Evolutionary conservation across 495 filamentous ascomycete genomes (phyloP).

Genomic region (Thermochaetoides thermophila): DNA sequence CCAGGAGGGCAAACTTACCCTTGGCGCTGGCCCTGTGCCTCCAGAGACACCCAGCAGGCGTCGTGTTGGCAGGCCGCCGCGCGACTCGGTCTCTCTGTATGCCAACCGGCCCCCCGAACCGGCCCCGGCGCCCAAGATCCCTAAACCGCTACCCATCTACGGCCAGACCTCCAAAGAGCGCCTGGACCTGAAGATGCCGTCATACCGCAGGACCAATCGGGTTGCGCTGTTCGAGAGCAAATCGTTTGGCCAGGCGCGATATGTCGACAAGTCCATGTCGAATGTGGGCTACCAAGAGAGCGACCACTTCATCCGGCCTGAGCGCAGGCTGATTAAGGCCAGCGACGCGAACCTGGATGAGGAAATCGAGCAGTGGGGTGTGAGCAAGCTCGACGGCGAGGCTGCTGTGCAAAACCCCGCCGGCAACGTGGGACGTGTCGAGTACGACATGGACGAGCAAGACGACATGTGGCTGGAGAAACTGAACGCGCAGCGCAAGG

Average conservation of each 20-base stretch:
- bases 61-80: constrained; percentile 29
- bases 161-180: constrained; percentile 42
- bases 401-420: constrained; percentile 17
- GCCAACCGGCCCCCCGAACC: constrained; percentile 28
- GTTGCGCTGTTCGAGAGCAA: constrained; percentile 42
- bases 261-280: constrained; percentile 83
- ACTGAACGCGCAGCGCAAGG: constrained; percentile 61
- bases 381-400: constrained; percentile 46
- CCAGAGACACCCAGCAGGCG: constrained; percentile 30
- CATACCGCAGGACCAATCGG: constrained; percentile 41
- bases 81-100: constrained; percentile 34
- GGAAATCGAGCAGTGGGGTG: constrained; percentile 53
- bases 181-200: constrained; percentile 43
- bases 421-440: constrained; percentile 55
- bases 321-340: constrained; percentile 59
- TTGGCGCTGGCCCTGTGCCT: constrained; percentile 5
- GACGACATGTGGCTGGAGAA: constrained; percentile 90
- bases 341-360: constrained; percentile 68
- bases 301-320: constrained; percentile 68
- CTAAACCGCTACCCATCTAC: constrained; percentile 37
- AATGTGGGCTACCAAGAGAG: constrained; percentile 90
- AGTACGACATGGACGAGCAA: constrained; percentile 99
- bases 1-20: constrained; percentile 18
- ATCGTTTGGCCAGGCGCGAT: constrained; percentile 37
- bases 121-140: constrained; percentile 24